Evolutionary conservation across 208 protist species (phyloP), one percentile per base, ranked within the genome.

Genomic region (Leishmania guyanensis): DNA sequence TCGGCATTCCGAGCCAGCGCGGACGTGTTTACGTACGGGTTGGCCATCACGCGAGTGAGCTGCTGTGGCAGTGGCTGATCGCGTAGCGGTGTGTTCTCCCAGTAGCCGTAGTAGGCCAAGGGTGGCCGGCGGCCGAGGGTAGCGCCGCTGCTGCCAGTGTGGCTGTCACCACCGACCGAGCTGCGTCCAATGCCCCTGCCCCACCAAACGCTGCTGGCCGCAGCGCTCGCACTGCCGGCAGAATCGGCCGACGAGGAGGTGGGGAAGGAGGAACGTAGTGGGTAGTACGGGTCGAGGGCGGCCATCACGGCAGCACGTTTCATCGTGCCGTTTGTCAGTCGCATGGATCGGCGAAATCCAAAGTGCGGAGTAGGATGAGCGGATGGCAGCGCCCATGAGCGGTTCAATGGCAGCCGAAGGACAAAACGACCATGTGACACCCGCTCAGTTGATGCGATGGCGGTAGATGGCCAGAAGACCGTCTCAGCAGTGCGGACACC

Each of bases 51-150:
- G 16, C 75, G 82, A 50, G 84, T 54, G 29, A 60, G 9, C 6
- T 73, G 29, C 84, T 92, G 88, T 43, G 88, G 88, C 16, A 90
- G 70, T 43, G 83, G 88, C 84, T 95, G 90, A 56, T 92, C 90
- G 6, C 75, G 14, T n/a, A 88, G 65, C 22, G 90, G 88, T 2
- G 77, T 81, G 81, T 94, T 91, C 73, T 89, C 84, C 91, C 91
- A 96, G 84, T 91, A 93, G 53, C 90, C 90, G 71, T 88, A 79
- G 84, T 96, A 94, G 56, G 70, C 33, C 33, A 89, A 66, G 9
- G 74, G 74, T 10, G 39, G 51, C 36, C 51, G 72, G 50, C 29
- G 20, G 22, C 43, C 33, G 36, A 53, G 43, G 22, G 39, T 46
- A 51, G 69, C 20, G 69, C 22, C 10, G 33, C 20, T 65, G 64